These are phyloP conservation scores for Leersia perrieri DNA, from an alignment of 176 grass and related monocot species.

Conservation along the genomic window DNA sequence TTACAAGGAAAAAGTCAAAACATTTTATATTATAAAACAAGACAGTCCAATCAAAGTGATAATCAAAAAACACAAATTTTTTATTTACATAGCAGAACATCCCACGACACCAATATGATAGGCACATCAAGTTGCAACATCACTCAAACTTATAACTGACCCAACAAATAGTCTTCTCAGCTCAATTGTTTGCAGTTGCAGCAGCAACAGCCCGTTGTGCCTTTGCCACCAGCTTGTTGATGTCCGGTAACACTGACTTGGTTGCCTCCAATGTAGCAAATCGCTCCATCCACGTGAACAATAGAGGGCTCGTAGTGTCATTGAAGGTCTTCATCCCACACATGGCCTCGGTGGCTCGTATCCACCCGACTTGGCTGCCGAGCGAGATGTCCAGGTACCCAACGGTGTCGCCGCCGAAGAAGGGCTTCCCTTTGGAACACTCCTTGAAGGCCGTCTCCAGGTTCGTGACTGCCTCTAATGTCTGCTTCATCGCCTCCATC, in stretches of 20 bases:
- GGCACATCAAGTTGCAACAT: no score
- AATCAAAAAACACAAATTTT: no score
- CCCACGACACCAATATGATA: no score
- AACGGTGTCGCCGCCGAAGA: slow-evolving; percentile 40
- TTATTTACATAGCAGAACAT: no score
- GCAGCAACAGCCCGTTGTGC: background rate
- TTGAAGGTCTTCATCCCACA: slow-evolving; percentile 22
- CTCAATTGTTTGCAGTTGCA: no score
- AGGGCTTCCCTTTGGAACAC: slow-evolving; percentile 8
- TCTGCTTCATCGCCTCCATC: no score
- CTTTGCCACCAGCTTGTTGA: slow-evolving; percentile 5
- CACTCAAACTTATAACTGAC: no score
- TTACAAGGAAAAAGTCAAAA: no score
- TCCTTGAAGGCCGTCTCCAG: slow-evolving; percentile 35
- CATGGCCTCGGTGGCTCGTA: background rate
- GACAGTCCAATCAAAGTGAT: no score
- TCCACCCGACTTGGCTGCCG: background rate
- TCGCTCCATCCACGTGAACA: slow-evolving; percentile 31
- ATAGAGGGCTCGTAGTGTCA: slow-evolving; percentile 23
- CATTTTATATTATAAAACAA: no score
- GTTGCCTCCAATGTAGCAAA: background rate
- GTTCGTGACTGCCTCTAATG: no score
- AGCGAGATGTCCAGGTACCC: slow-evolving; percentile 39
- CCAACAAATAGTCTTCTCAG: no score
- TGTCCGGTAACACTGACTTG: slow-evolving; percentile 13